Base-by-base conservation (phyloP, 306 rosid genomes). In the Comarum palustre region DNA sequence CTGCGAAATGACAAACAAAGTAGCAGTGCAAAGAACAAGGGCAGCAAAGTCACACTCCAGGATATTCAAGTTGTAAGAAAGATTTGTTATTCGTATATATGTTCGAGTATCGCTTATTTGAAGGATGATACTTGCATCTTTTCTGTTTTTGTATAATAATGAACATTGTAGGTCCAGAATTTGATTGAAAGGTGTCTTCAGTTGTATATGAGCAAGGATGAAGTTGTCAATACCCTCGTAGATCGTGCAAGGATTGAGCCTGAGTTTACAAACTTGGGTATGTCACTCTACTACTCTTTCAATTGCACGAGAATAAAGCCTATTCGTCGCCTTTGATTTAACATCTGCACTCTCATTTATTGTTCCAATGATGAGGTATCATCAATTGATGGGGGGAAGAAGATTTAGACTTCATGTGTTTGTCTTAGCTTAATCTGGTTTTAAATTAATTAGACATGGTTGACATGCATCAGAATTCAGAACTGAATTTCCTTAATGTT, bases 171-270 rank as follows among this genome's bases (percentile, higher is more conserved):
- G 80, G 71, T 66, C 69, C 68, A 76, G 65, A 48, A 76, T 48
- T 69, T 76, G 70, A 48, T 76, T 47, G 80, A 76, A 39, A 69
- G 70, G 50, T 76, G 75, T 76, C 11, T 76, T 70, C 60, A 15
- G 43, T 25, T 46, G 69, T 69, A 68, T 5, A 58, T 76, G 80
- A 59, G 25, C 62, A 69, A 8, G 60, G 20, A 69, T 38, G 63
- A 69, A 43, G 75, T 60, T 20, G 19, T 46, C 24, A 34, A 36
- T 58, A 59, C 70, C 32, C 75, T 76, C 13, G 48, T 60, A 36
- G 51, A 43, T 32, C 38, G 9, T 32, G 70, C 80, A 36, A 76
- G 27, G 36, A 69, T 76, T 46, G 69, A 69, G 69, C 80, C 70
- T 24, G 15, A 27, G 20, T 46, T 76, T 69, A 76, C 80, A n/a